Conservation (phyloP, 2,329 filamentous ascomycete species). For the Corinectria fuckeliana region DNA sequence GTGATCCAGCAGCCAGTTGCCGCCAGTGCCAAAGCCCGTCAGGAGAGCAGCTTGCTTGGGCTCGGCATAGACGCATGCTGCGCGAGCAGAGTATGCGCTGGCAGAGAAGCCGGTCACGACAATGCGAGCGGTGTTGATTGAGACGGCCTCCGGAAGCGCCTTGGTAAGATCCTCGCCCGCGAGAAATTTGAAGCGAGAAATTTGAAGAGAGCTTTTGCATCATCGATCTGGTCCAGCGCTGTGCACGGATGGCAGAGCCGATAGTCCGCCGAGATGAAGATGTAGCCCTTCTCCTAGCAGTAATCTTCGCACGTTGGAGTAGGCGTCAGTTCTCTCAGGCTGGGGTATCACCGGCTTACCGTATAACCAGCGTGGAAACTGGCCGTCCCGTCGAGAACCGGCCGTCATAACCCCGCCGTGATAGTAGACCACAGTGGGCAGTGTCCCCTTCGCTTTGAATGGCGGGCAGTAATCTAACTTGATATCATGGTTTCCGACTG, state of each 20-base stretch:
- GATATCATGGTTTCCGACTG: slow-evolving; percentile 4
- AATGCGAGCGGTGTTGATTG: slow-evolving; percentile 1
- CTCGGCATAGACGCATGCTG: slow-evolving; percentile 9
- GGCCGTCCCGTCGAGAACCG: slow-evolving; percentile 3
- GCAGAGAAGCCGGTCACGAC: slow-evolving; percentile 11
- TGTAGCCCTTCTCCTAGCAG: slow-evolving; percentile 6
- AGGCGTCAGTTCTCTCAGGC: background rate
- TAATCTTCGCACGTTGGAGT: background rate
- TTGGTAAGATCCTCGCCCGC: background rate
- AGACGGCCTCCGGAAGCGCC: background rate
- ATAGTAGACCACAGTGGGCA: slow-evolving; percentile 6
- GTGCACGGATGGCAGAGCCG: slow-evolving; percentile 11
- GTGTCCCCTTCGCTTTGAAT: background rate
- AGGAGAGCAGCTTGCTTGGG: slow-evolving; percentile 13
- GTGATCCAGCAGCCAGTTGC: slow-evolving; percentile 12
- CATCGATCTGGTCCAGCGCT: slow-evolving; percentile 12
- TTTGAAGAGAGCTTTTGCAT: slow-evolving; percentile 9
- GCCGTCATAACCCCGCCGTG: slow-evolving; percentile 16
- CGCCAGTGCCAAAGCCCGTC: slow-evolving; percentile 3
- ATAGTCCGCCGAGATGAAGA: slow-evolving; percentile 12
- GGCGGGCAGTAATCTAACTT: slow-evolving; percentile 12
- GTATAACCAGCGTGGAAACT: slow-evolving; percentile 10
- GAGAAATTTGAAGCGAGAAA: slow-evolving; percentile 10
- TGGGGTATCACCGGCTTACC: background rate
- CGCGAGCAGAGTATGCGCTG: slow-evolving; percentile 12